Evolutionary conservation across 495 filamentous ascomycete genomes (phyloP), one percentile per base, ranked within the genome.

Genomic region (Lichenothelia convexa): DNA sequence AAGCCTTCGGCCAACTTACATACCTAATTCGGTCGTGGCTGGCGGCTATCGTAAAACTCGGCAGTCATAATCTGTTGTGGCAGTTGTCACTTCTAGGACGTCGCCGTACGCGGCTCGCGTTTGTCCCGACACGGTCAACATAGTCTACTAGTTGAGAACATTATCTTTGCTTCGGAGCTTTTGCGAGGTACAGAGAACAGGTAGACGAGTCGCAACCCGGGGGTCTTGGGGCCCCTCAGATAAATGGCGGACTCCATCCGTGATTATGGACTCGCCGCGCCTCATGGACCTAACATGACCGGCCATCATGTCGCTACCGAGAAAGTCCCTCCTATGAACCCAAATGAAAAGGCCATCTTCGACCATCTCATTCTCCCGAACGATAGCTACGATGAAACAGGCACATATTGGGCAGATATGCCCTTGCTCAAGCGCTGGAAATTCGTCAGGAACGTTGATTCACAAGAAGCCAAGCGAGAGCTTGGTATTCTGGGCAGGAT

Each of bases 401-500:
- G 85, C 38, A 62, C 66, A 38, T 93, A 93, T 63, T 93, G 82
- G 82, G 85, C 82, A 8, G 85, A 93, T 56, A 56, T 93, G 32
- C 68, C 71, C 13, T 45, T 81, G 29, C 40, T 49, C 38, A 51
- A 81, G 57, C 72, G 75, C 44, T 46, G 81, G 43, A 57, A 62
- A 31, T 93, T 93, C 57, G 72, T 89, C 51, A 65, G 56, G 54
- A 65, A 65, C 19, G 66, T 76, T 47, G 72, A 89, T 53, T 62
- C 62, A 30, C 54, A 53, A 5, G 85, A 91, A 52, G 57, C 73
- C 24, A 59, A 48, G 38, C 59, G 60, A 12, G 85, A 93, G 54
- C 54, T 78, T n/a, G 38, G 41, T 4, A 48, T 43, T n/a, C 73
- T 87, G 35, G 78, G 78, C 59, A 36, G 54, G 13, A 87, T 92